Conservation (phyloP, 2,329 filamentous ascomycete species). For the Aspergillus pseudotamarii region DNA sequence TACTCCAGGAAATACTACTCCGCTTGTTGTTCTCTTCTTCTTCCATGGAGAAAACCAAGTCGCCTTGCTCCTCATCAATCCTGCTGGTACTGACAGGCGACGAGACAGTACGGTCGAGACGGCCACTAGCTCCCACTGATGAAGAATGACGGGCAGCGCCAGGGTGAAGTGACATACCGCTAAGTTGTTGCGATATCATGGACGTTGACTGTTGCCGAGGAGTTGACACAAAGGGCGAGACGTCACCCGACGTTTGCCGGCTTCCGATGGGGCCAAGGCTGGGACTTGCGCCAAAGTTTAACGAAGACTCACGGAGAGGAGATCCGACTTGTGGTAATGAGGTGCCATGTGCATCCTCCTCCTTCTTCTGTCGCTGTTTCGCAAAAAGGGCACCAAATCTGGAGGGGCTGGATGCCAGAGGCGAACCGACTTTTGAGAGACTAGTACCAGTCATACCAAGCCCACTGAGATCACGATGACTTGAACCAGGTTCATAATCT, state of each 20-base stretch:
- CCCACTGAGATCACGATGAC: conserved; percentile 53
- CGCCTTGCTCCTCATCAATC: conserved; percentile 53
- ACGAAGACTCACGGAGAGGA: conserved; percentile 64
- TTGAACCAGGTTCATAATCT: conserved; percentile 54
- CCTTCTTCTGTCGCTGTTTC: conserved; percentile 54
- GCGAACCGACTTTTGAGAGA: conserved; percentile 57
- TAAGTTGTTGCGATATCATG: conserved; percentile 63
- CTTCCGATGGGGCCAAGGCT: conserved; percentile 54
- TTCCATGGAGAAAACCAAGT: conserved; percentile 54
- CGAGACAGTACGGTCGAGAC: conserved; percentile 49
- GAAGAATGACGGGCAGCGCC: conserved; percentile 41
- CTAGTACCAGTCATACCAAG: conserved; percentile 54
- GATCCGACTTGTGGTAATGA: conserved; percentile 66
- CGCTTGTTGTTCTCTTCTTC: conserved; percentile 52
- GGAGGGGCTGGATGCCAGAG: conserved; percentile 62
- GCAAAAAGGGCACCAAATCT: conserved; percentile 64
- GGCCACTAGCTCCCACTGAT: conserved; percentile 33
- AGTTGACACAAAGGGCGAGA: conserved; percentile 56
- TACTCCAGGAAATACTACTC: conserved; percentile 38
- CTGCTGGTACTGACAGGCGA: conserved; percentile 49
- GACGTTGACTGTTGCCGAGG: conserved; percentile 62
- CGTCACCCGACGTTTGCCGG: conserved; percentile 51
- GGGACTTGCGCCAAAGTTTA: conserved; percentile 55
- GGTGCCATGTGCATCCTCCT: conserved; percentile 51
- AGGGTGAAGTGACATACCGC: conserved; percentile 47